phyloP scores from a whole-genome alignment of 352 stramenopile genomes.

The Saprolegnia parasitica region DNA sequence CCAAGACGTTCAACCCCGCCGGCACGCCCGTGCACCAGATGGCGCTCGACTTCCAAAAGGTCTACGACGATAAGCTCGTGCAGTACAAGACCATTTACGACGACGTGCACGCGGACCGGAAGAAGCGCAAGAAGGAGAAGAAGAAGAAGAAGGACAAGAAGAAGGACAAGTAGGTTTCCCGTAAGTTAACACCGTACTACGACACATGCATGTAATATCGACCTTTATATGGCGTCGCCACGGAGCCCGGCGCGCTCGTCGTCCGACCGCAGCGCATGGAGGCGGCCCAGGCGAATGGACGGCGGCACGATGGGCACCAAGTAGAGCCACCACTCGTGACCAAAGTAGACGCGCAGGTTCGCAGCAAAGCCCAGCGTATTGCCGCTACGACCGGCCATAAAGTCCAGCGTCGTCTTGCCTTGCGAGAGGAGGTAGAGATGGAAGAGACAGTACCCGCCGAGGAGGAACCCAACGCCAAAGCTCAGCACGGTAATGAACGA shows the following conservation, averaged over 20 bases:
- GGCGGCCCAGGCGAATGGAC: neutral
- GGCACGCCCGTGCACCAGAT: conserved; percentile 80
- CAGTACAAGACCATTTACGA: conserved; percentile 68
- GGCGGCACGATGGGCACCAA: conserved; percentile 47
- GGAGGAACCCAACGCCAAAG: conserved; percentile 46
- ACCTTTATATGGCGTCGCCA: conserved; percentile 17
- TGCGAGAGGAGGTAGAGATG: conserved; percentile 62
- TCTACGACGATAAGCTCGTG: conserved; percentile 64
- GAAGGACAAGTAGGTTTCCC: conserved; percentile 55
- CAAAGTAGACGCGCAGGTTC: conserved; percentile 68
- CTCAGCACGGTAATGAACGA: conserved; percentile 28
- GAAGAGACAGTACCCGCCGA: conserved; percentile 68
- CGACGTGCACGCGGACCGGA: conserved; percentile 68
- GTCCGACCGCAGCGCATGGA: conserved; percentile 2
- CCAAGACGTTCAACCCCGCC: conserved; percentile 80
- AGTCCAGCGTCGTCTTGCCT: conserved; percentile 76
- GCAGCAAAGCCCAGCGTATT: conserved; percentile 43
- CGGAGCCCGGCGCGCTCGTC: neutral
- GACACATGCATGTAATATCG: neutral
- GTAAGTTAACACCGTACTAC: neutral
- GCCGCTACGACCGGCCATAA: conserved; percentile 45
- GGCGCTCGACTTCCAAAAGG: conserved; percentile 70
- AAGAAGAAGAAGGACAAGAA: conserved; percentile 89
- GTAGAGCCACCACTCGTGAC: conserved; percentile 47
- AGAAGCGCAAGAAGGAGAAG: conserved; percentile 87